Evolutionary conservation across 176 grass and related monocot genomes (phyloP).

Genomic region (Hordeum vulgare): MorexV3_pseudomolecules_assembly NC_058518.1:15440149-15440648

Average conservation of each 20-base stretch:
- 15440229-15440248: too few species aligned
- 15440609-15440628: constrained; percentile 15
- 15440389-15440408: constrained; percentile 72
- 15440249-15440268: too few species aligned
- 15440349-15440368: constrained; percentile 63
- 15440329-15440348: constrained; percentile 94
- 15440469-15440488: constrained; percentile 77
- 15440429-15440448: constrained; percentile 59
- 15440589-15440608: not conserved
- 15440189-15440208: too few species aligned
- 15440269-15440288: not conserved
- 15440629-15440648: constrained; percentile 94
- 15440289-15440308: constrained; percentile 97
- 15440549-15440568: not conserved
- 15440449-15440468: constrained; percentile 74
- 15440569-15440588: not conserved
- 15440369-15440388: constrained; percentile 76
- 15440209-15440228: too few species aligned
- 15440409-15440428: constrained; percentile 45
- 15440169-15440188: not conserved
- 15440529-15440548: not conserved
- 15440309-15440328: constrained; percentile 81
- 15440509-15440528: constrained; percentile 81
- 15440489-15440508: constrained; percentile 78
- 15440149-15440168: not conserved